Base-by-base conservation (phyloP, 2,329 filamentous ascomycete species). In the Phyllosticta ampelicida region DNA sequence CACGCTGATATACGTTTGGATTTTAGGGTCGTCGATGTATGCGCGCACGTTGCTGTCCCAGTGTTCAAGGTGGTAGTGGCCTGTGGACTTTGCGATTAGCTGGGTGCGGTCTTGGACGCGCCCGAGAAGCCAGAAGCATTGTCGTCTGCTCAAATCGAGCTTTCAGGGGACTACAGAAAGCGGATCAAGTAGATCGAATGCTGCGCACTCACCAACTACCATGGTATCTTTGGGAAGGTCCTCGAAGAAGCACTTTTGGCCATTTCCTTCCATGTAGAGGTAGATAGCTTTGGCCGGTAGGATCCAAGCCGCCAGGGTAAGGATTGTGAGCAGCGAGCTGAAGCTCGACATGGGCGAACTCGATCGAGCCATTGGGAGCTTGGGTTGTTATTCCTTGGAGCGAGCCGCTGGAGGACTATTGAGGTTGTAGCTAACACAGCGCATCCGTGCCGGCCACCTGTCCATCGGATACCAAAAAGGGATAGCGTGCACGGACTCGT, bases 201-300 rank as follows among this genome's bases (percentile, higher is more conserved):
- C 44, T 6, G 28, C 9, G 10, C 30, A 54, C 82, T 62, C 78
- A 86, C 84, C 94, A 60, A 96, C 91, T 58, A 99, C 92, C 60
- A 99, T 78, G 13, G 94, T 97, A 74, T 96, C 92, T 79, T 97
- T 96, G 64, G 94, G 91, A 60, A 99, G 82, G 75, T 97, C 92
- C 78, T 99, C 94, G 77, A 88, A 95, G 84, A 99, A 99, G 77
- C 94, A 99, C 77, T 95, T 96, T 65, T 89, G 86, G 63, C 83
- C 78, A 54, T 82, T 81, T 68, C 87, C 89, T 72, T 97, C 90
- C 73, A 97, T 86, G 79, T 88, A 97, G 80, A 99, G 95, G 84
- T 95, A 92, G 60, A 99, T 82, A 59, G 91, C 90, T 71, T 90
- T 87, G 62, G 87, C 84, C 61, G 85, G 84, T 36, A 80, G 69